Conservation (phyloP, 176 grass and related monocot genomes). For the Lolium multiflorum region DNA sequence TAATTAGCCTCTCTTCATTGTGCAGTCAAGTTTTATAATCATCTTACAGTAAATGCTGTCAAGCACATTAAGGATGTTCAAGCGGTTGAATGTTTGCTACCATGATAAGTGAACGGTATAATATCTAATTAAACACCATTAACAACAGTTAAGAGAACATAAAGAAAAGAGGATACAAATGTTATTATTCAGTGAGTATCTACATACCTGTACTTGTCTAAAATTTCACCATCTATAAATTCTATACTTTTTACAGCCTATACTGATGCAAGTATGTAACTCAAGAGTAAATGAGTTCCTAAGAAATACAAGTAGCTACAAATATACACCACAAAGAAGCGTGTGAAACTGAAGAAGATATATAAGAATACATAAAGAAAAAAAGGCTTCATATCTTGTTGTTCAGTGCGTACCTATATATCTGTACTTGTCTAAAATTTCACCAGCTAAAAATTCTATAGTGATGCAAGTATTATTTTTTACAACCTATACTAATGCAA, state of each 20-base stretch:
- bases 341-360: background rate
- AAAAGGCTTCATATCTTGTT: background rate
- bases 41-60: slow-evolving; percentile 24
- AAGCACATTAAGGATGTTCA: background rate
- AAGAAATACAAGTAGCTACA: background rate
- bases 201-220: background rate
- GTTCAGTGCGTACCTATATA: background rate
- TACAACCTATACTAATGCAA: background rate
- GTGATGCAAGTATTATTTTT: background rate
- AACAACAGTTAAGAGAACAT: background rate
- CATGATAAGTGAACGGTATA: background rate
- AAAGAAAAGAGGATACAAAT: background rate
- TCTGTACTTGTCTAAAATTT: slow-evolving; percentile 2
- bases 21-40: background rate
- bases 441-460: slow-evolving; percentile 12
- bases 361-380: background rate
- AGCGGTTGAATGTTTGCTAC: background rate
- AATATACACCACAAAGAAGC: background rate
- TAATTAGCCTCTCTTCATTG: slow-evolving; percentile 5
- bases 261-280: background rate
- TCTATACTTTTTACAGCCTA: background rate
- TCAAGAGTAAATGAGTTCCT: slow-evolving; percentile 6
- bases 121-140: background rate
- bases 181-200: background rate
- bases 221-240: slow-evolving; percentile 32